A percentile compares a stretch with the other conserved stretches of the same genome.
Conservation (phyloP, 2,329 filamentous ascomycete genomes). For the Amesomyces nigricolor region DNA sequence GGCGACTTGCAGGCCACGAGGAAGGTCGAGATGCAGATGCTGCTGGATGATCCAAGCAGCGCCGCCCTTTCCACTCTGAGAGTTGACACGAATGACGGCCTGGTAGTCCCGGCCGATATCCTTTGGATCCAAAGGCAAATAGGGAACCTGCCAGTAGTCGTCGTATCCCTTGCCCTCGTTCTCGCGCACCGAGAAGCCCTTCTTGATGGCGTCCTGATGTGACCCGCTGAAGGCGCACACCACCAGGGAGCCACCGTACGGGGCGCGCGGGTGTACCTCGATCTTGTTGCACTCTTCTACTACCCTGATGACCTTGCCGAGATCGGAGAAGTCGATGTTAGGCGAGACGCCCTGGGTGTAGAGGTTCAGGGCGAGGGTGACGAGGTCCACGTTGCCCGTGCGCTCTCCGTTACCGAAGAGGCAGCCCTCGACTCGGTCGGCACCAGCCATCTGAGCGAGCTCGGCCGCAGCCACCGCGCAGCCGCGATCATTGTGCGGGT, state of each 20-base stretch:
- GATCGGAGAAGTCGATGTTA: slow-evolving; percentile 84
- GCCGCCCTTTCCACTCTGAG: slow-evolving; percentile 90
- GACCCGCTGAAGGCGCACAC: slow-evolving; percentile 86
- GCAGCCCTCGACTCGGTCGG: slow-evolving; percentile 88
- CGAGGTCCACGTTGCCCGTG: slow-evolving; percentile 91
- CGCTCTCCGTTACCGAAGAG: slow-evolving; percentile 93
- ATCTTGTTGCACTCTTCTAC: slow-evolving; percentile 95
- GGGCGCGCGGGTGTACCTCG: slow-evolving; percentile 80
- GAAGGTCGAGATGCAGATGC: slow-evolving; percentile 84
- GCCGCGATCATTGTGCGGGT: slow-evolving; percentile 92
- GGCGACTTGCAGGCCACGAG: slow-evolving; percentile 83
- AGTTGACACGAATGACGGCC: slow-evolving; percentile 96
- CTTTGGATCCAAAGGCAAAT: slow-evolving; percentile 84
- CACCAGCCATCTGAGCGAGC: slow-evolving; percentile 92
- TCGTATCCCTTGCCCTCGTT: slow-evolving; percentile 53
- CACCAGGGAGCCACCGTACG: slow-evolving; percentile 88
- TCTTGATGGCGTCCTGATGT: slow-evolving; percentile 96
- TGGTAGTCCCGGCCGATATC: slow-evolving; percentile 98
- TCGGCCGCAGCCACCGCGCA: slow-evolving; percentile 87
- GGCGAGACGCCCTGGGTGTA: slow-evolving; percentile 90
- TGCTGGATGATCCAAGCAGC: slow-evolving; percentile 90
- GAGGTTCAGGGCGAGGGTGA: slow-evolving; percentile 86
- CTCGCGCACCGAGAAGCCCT: slow-evolving; percentile 72
- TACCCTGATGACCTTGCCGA: slow-evolving; percentile 76
- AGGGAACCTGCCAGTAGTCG: slow-evolving; percentile 77